Evolutionary conservation across 495 filamentous ascomycete species (phyloP).

Genomic region (Xylaria acuta): DNA sequence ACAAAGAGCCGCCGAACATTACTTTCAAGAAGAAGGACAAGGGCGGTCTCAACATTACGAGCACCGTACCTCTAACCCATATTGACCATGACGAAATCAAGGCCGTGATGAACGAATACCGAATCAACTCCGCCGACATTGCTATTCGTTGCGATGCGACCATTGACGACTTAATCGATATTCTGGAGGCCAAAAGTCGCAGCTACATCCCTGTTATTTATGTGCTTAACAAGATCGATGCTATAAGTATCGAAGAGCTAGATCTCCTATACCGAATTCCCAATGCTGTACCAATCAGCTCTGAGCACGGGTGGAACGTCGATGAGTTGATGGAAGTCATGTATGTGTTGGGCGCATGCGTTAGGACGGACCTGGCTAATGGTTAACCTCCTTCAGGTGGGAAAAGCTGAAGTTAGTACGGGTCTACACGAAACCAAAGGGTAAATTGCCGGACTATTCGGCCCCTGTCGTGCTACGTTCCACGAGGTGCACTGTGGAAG

Average conservation of each 20-base stretch:
- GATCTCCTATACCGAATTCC: constrained; percentile 96
- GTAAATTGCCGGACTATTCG: constrained; percentile 89
- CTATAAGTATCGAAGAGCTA: constrained; percentile 95
- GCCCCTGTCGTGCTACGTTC: constrained; percentile 87
- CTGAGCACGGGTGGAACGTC: constrained; percentile 98
- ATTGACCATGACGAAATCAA: constrained; percentile 96
- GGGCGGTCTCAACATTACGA: constrained; percentile 92
- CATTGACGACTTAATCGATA: constrained; percentile 86
- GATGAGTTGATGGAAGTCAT: constrained; percentile 96
- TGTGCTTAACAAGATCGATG: constrained; percentile 98
- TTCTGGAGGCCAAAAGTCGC: constrained; percentile 92
- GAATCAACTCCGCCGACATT: constrained; percentile 95
- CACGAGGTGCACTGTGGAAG: constrained; percentile 86
- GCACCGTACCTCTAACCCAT: constrained; percentile 88
- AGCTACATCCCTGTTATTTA: constrained; percentile 98
- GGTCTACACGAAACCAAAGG: constrained; percentile 98
- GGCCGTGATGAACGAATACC: constrained; percentile 96
- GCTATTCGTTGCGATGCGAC: constrained; percentile 95
- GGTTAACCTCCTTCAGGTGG: constrained; percentile 63
- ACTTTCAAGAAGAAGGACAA: constrained; percentile 99
- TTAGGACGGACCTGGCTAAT: constrained; percentile 18
- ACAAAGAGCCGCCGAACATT: constrained; percentile 96
- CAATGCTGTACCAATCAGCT: constrained; percentile 94
- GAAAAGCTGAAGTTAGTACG: constrained; percentile 89
- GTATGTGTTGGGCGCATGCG: constrained; percentile 49